Evolutionary conservation across 1,284 basidiomycete genomes (phyloP), one percentile per base, ranked within the genome.

Genomic region (Trametes pubescens): DNA sequence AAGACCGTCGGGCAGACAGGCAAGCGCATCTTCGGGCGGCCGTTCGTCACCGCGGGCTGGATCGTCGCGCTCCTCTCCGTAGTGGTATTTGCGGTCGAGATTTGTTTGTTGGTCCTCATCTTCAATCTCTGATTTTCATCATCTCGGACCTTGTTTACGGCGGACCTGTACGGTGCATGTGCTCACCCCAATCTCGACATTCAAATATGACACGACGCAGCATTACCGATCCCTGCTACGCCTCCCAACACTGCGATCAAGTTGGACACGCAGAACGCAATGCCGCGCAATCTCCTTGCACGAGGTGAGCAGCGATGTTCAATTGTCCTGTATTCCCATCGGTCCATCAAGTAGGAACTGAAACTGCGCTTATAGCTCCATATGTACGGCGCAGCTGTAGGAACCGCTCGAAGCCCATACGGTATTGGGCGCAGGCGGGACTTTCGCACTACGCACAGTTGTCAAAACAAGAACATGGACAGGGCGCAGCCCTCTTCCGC

Each of bases 11-110:
- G 89, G 0, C 86, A 89, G 68, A 83, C 86, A 57, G 79, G 80
- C 37, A 82, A 79, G 40, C 84, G 86, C 8, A 81, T 90, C 8
- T 91, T 88, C 69, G 92, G 91, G 0, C 81, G 90, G 24, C 91
- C 92, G 14, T 94, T 93, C 73, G 75, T 89, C n/a, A 93, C 92
- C 0, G 91, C 93, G 14, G 93, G 93, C 6, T 85, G 88, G 81
- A 86, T 89, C 55, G 89, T 92, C 1, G 67, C 91, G 1, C 77
- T 81, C 8, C 85, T 94, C 7, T 82, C 89, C 0, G 70, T 79
- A 9, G 79, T 91, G 4, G 91, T 94, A 0, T 84, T 84, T 2
- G 76, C 79, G 0, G 84, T 90, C 11, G 91, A 94, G 72, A 77
- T 93, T 56, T 84, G 79, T 0, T 77, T 94, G 43, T 73, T 94